These are phyloP conservation scores for Diutina mesorugosa DNA, from an alignment of 1,139 yeast species.

Conservation along the genomic window DNA sequence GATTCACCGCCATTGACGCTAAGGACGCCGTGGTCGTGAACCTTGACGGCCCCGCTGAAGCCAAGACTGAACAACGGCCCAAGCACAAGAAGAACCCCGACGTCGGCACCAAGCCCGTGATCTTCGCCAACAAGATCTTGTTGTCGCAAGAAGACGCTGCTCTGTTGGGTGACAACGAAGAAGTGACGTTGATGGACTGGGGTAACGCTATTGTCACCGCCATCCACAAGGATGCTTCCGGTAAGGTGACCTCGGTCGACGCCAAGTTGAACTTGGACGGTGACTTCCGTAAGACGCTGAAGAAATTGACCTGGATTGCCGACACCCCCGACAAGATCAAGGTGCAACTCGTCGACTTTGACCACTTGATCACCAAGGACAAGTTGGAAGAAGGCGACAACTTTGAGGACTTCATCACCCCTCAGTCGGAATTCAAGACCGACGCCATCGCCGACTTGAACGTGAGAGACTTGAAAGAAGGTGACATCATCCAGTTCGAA, in stretches of 20 bases:
- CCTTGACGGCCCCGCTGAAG: constrained; percentile 60
- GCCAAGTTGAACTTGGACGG: constrained; percentile 88
- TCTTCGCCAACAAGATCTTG: constrained; percentile 49
- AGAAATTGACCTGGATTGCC: constrained; percentile 94
- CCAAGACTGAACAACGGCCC: constrained; percentile 61
- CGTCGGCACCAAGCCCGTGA: constrained; percentile 74
- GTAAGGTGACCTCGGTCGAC: constrained; percentile 46
- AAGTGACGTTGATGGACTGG: constrained; percentile 97
- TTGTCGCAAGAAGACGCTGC: constrained; percentile 88
- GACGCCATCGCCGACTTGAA: constrained; percentile 74
- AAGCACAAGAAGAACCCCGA: constrained; percentile 94
- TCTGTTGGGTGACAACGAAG: constrained; percentile 61
- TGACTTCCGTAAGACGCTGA: constrained; percentile 93
- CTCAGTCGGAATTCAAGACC: constrained; percentile 75
- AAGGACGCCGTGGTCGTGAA: constrained; percentile 52
- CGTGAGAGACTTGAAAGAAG: constrained; percentile 61
- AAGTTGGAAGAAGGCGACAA: constrained; percentile 91
- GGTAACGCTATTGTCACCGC: constrained; percentile 82
- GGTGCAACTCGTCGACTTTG: constrained; percentile 83
- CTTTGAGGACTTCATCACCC: constrained; percentile 87
- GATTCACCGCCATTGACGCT: constrained; percentile 69
- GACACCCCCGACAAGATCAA: constrained; percentile 57
- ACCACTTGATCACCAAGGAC: constrained; percentile 91
- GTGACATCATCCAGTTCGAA: constrained; percentile 88
- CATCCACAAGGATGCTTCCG: constrained; percentile 34